Base-by-base conservation (phyloP, 2,329 filamentous ascomycete species). In the Colletotrichum godetiae region DNA sequence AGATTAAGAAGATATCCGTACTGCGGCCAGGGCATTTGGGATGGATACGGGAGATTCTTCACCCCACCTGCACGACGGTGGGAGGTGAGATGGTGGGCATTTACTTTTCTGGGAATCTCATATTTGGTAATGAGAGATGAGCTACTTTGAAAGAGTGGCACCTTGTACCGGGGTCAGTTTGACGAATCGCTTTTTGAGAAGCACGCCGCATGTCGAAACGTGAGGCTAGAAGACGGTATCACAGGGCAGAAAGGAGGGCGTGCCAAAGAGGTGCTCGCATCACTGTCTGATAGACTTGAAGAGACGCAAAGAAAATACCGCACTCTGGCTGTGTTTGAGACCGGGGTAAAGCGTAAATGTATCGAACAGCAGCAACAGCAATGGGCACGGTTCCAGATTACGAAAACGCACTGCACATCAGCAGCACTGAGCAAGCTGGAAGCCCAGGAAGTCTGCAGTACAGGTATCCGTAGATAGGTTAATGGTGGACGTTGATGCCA, bases 71-170 rank as follows among this genome's bases (percentile, higher is more conserved):
- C 35, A 52, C 55, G 22, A 22, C 24, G 29, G 53, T 46, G 46
- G 27, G 33, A 31, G 56, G 65, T 29, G 37, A 59, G 65, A 52
- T 56, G 53, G 53, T 58, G 63, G 63, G 63, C 42, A n/a, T 37
- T 22, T 22, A 58, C 31, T 67, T 42, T 67, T 46, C 56, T 31
- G 22, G 29, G 42, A 61, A 67, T 31, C 56, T 61, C 22, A 55
- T 22, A 15, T 31, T 35, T 62, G 65, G 46, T 22, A 62, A 27
- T 10, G 22, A 24, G 58, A 29, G 35, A 60, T 59, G 33, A 35
- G 6, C 35, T 27, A 29, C 58, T 60, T 29, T 42, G 37, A 42
- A 42, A 42, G 37, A 42, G 37, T 19, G 37, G 37, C 6, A 15
- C 37, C 37, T 42, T 15, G 37, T 42, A 42, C 37, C 37, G 37